Conservation (phyloP, 176 grass and related monocot genomes). For the Cenchrus fungigraminus region DNA sequence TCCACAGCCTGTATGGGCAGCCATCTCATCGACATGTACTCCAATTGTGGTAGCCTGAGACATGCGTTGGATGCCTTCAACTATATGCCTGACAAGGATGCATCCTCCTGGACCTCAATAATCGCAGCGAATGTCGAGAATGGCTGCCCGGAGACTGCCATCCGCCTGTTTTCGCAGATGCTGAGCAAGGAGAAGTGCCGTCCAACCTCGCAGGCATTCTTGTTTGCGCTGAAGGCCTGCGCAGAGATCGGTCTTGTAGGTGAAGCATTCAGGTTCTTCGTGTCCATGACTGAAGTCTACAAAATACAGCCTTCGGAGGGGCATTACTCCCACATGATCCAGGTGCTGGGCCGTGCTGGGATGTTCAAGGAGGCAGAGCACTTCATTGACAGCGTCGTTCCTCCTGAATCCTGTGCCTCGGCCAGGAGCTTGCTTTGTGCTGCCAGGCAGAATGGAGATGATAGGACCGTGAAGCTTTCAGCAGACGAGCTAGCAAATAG, state of each 20-base stretch:
- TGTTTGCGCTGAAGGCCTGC: slow-evolving; percentile 63
- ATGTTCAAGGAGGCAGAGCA: slow-evolving; percentile 81
- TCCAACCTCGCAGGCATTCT: slow-evolving; percentile 52
- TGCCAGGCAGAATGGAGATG: slow-evolving; percentile 42
- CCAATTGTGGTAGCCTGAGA: slow-evolving; percentile 50
- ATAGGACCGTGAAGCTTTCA: slow-evolving; percentile 43
- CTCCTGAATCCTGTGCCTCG: slow-evolving; percentile 45
- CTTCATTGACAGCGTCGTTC: slow-evolving; percentile 63
- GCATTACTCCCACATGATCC: slow-evolving; percentile 60
- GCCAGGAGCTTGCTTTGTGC: slow-evolving; percentile 52
- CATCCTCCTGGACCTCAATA: slow-evolving; percentile 68
- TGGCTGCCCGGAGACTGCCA: slow-evolving; percentile 48
- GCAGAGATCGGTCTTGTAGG: slow-evolving; percentile 53
- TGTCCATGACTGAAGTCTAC: slow-evolving; percentile 61
- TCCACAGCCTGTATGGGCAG: slow-evolving; percentile 36
- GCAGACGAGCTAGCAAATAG: slow-evolving; percentile 31
- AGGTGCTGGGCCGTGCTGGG: slow-evolving; percentile 57
- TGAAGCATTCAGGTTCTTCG: slow-evolving; percentile 65
- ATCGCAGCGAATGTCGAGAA: slow-evolving; percentile 57
- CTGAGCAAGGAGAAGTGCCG: slow-evolving; percentile 42
- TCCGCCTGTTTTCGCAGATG: slow-evolving; percentile 63
- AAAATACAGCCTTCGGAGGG: slow-evolving; percentile 51
- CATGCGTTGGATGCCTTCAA: slow-evolving; percentile 60
- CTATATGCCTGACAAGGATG: slow-evolving; percentile 51
- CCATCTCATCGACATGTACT: slow-evolving; percentile 77